A percentile compares a stretch with the other conserved stretches of the same genome.
phyloP scores from a whole-genome alignment of 169 alveolate genomes.

The Plasmodium falciparum region DNA sequence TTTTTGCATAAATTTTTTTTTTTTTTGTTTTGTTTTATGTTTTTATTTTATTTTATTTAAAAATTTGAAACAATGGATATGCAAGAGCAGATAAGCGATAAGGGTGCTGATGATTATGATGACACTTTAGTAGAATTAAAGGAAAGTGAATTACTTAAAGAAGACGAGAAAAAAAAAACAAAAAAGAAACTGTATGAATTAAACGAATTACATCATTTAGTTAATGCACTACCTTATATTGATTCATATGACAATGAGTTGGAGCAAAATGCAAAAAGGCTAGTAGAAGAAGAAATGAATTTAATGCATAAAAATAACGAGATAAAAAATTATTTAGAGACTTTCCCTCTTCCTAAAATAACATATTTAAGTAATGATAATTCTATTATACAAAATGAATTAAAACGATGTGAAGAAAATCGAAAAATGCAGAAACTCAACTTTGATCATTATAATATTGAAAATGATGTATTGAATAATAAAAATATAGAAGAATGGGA shows the following conservation, averaged over 20 bases:
- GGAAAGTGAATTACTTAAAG: not conserved
- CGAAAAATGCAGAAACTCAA: constrained; percentile 22
- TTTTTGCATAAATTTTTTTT: no score
- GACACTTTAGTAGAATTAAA: not conserved
- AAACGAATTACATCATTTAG: constrained; percentile 27
- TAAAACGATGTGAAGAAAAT: constrained; percentile 39
- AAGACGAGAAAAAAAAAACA: not conserved
- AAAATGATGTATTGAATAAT: constrained; percentile 9
- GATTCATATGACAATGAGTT: constrained; percentile 53
- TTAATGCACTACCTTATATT: constrained; percentile 52
- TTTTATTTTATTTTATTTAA: not conserved
- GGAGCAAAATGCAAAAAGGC: constrained; percentile 41
- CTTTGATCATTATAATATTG: constrained; percentile 25
- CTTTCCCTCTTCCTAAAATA: constrained; percentile 11
- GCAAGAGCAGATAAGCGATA: not conserved
- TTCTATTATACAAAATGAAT: constrained; percentile 39
- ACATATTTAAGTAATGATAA: constrained; percentile 12
- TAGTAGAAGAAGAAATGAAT: constrained; percentile 66
- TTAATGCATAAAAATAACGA: constrained; percentile 44
- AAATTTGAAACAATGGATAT: constrained; percentile 10
- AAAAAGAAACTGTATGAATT: constrained; percentile 26
- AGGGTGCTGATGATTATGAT: constrained; percentile 12
- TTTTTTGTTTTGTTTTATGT: not conserved
- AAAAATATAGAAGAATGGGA: constrained; percentile 13
- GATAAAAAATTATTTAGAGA: constrained; percentile 33